A percentile compares a stretch with the other conserved stretches of the same genome.
Evolutionary conservation across 73 alveolate genomes (phyloP).

Genomic region (Uronychia binucleata): DNA sequence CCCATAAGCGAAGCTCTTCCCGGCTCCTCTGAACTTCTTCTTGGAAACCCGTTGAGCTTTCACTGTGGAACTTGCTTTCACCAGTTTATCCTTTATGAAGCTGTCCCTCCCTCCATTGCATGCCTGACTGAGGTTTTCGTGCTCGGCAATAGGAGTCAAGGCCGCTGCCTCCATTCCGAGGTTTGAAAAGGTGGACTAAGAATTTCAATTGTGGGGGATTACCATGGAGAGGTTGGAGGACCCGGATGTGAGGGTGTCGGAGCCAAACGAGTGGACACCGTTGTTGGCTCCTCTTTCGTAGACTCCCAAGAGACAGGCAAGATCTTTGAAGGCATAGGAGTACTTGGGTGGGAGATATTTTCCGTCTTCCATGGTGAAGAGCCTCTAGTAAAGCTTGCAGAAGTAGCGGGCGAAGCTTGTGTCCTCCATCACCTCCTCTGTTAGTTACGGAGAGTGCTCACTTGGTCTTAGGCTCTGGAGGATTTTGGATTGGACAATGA

Average conservation of each 20-base stretch:
- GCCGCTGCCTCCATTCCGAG: not conserved
- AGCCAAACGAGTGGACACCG: not conserved
- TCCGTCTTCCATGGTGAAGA: slow-evolving; percentile 39
- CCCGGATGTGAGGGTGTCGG: not conserved
- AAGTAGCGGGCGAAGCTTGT: slow-evolving; percentile 14
- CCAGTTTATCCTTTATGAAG: not conserved
- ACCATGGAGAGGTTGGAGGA: not conserved
- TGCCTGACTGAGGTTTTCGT: not conserved
- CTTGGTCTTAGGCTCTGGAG: slow-evolving; percentile 10
- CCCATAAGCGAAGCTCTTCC: not conserved
- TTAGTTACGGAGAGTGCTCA: not conserved
- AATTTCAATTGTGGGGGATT: not conserved
- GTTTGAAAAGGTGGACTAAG: not conserved
- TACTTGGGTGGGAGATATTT: slow-evolving; percentile 57
- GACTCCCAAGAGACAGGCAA: slow-evolving; percentile 29
- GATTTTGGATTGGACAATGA: slow-evolving; percentile 18
- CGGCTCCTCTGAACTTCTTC: not conserved
- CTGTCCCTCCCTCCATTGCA: not conserved
- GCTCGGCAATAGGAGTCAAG: not conserved
- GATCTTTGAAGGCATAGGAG: slow-evolving; percentile 46
- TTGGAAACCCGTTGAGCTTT: not conserved
- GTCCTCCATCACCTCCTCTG: slow-evolving; percentile 2
- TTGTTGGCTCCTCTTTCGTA: slow-evolving; percentile 5
- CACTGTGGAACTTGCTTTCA: not conserved
- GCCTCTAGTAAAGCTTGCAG: slow-evolving; percentile 24